These are phyloP conservation scores for Ophidiomyces ophidiicola DNA, from an alignment of 2,329 filamentous ascomycete species.

Conservation along the genomic window DNA sequence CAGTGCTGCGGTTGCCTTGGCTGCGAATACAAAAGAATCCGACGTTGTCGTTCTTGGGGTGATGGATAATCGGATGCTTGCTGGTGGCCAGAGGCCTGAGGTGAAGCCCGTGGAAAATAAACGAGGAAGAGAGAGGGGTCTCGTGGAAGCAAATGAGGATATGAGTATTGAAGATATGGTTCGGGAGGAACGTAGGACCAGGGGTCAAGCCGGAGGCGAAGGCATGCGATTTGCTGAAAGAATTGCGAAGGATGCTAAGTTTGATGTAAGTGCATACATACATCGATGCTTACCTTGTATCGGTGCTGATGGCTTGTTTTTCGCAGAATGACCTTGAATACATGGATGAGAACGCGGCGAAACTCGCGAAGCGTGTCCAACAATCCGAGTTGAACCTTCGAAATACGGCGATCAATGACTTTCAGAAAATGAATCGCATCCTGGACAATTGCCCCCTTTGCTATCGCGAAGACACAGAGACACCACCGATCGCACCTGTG, in stretches of 20 bases:
- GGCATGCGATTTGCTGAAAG: conserved; percentile 73
- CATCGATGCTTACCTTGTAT: conserved; percentile 6
- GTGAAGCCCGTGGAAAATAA: conserved; percentile 67
- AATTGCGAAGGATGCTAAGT: conserved; percentile 86
- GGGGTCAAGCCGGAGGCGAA: conserved; percentile 64
- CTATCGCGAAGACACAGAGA: conserved; percentile 71
- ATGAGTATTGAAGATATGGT: conserved; percentile 98
- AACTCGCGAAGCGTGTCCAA: conserved; percentile 74
- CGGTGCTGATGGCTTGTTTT: too few relatives aligned
- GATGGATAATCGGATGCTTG: conserved; percentile 82
- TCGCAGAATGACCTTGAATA: conserved; percentile 73
- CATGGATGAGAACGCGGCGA: conserved; percentile 89
- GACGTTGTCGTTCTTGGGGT: conserved; percentile 69
- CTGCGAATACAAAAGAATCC: conserved; percentile 45
- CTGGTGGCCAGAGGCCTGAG: conserved; percentile 60
- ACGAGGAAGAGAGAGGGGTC: conserved; percentile 69
- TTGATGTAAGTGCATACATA: conserved; percentile 43
- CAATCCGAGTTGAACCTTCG: conserved; percentile 80
- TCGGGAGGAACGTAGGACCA: conserved; percentile 77
- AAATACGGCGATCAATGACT: conserved; percentile 75
- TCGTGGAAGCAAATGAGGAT: conserved; percentile 81
- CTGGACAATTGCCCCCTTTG: conserved; percentile 83
- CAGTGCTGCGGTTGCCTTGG: conserved; percentile 57
- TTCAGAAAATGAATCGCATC: conserved; percentile 76
- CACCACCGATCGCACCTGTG: conserved; percentile 70